Evolutionary conservation across 108 stramenopile species (phyloP), one percentile per base, ranked within the genome.

Genomic region (Epithemia pelagica): DNA sequence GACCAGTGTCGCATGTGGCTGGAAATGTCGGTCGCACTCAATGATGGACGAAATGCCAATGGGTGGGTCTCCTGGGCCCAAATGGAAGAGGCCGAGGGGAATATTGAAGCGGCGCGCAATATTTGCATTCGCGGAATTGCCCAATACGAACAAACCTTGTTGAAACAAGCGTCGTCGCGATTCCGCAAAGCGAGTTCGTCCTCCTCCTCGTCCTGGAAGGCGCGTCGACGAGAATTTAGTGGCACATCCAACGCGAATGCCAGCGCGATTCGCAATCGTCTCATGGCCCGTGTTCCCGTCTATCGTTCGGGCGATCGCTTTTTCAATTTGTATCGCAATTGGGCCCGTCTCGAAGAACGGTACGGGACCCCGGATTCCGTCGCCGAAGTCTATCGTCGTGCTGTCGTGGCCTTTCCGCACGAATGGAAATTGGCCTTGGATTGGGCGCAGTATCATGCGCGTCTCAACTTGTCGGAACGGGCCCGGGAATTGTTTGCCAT

Each of bases 231-330:
- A 10, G 33, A 30, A 3, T 54, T 71, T 37, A 5, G 37, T 10
- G 37, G 37, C 10, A 10, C 37, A 15, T 46, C 37, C 37, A 46
- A 46, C 15, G 15, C 5, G 5, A 10, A 5, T 15, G 37, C 37
- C 37, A 46, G 37, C 37, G 37, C 37, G 37, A 46, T 46, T 46
- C 37, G 37, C 37, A 46, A 46, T 46, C 37, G 37, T 15, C 37
- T 46, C 37, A 31, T 74, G 57, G 18, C 65, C 37, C 25, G 57
- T 20, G 68, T 78, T 22, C 71, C 78, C 0, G 67, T 53, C 28
- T 83, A 81, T 59, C 80, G 84, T 30, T 76, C 82, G 22, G 88
- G 88, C 19, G 88, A 92, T 68, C 85, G 85, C 59, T 92, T 88
- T 74, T 59, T 87, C 30, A 69, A 78, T 56, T 85, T 92, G 19